Percentiles rank a stretch among this genome's conserved stretches.
Conservation (phyloP, 2,329 filamentous ascomycete species). For the Aureobasidium sp. region DNA sequence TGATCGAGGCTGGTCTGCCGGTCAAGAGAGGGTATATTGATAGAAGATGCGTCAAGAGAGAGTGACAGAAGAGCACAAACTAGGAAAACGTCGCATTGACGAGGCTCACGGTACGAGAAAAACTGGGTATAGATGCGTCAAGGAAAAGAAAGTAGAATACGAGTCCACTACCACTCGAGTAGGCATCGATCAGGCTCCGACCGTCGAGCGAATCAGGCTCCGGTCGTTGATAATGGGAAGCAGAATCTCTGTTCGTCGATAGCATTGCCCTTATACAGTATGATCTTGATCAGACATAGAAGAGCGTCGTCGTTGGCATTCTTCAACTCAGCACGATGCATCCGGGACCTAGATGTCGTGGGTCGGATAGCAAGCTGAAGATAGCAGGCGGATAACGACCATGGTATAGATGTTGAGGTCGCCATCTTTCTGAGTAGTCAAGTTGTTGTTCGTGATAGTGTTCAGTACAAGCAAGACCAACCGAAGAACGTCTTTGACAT, state of each 20-base stretch:
- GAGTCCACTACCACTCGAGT: background rate
- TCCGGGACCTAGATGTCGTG: background rate
- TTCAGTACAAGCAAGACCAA: background rate
- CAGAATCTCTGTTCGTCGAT: background rate
- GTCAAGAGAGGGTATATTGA: too few relatives aligned
- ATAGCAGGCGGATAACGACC: background rate
- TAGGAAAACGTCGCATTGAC: too few relatives aligned
- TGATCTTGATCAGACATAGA: background rate
- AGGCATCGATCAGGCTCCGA: background rate
- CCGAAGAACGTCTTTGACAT: too few relatives aligned
- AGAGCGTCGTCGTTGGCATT: background rate
- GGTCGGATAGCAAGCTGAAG: background rate
- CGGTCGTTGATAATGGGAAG: background rate
- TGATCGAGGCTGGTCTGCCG: too few relatives aligned
- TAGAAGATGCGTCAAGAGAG: background rate
- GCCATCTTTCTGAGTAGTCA: background rate
- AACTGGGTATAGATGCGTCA: background rate
- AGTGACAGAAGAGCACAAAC: too few relatives aligned
- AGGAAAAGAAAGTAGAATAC: background rate
- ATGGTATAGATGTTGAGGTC: background rate
- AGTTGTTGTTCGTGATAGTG: background rate
- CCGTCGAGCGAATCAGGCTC: background rate
- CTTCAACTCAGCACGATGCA: background rate
- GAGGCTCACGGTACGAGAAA: background rate
- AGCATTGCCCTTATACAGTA: background rate